phyloP scores from a whole-genome alignment of 1,284 basidiomycete species.

The Irpex rosettiformis region DNA sequence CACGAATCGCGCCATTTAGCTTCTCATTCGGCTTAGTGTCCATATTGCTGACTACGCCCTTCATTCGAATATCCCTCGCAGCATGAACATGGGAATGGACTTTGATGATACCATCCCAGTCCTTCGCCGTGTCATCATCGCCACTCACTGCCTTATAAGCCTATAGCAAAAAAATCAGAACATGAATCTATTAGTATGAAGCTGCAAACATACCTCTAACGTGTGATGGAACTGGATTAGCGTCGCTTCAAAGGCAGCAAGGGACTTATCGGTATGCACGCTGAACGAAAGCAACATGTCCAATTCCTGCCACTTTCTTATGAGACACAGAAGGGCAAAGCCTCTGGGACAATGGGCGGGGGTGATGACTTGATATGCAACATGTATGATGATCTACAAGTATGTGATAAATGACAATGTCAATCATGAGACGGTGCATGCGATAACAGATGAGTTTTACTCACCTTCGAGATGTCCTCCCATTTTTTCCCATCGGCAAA shows the following conservation, averaged over 20 bases:
- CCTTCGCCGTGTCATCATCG: background rate
- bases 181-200: background rate
- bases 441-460: background rate
- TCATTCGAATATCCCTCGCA: constrained; percentile 21
- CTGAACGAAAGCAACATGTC: constrained; percentile 17
- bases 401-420: background rate
- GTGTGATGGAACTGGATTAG: constrained; percentile 5
- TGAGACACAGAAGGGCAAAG: constrained; percentile 15
- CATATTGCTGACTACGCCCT: constrained; percentile 20
- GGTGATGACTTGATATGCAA: constrained; percentile 10
- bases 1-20: constrained; percentile 23
- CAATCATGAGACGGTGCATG: background rate
- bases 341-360: background rate
- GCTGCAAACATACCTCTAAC: background rate
- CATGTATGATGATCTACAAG: constrained; percentile 10
- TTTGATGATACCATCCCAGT: constrained; percentile 15
- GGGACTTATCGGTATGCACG: constrained; percentile 21
- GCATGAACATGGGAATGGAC: constrained; percentile 18
- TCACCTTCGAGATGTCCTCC: constrained; percentile 35
- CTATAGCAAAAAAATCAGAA: background rate
- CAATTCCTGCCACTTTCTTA: constrained; percentile 16
- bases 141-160: background rate
- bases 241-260: constrained; percentile 4
- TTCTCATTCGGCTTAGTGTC: constrained; percentile 26
- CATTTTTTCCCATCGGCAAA: constrained; percentile 14